Conservation (phyloP, 2,329 filamentous ascomycete species). For the Celoporthe dispersa region DNA sequence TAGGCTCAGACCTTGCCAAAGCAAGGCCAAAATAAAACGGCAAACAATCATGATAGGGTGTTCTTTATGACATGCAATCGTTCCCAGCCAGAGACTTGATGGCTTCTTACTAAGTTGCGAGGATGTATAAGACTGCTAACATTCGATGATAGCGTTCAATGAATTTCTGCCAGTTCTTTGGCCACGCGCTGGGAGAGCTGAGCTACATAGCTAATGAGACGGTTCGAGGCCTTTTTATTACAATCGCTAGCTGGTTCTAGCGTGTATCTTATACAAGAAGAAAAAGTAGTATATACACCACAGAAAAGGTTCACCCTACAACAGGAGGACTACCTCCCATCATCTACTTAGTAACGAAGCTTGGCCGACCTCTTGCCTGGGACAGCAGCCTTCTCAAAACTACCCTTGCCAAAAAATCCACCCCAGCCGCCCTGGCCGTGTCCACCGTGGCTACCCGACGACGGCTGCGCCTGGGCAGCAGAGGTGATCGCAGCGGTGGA, state of each 20-base stretch:
- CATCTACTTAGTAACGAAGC: background rate
- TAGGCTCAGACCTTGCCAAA: background rate
- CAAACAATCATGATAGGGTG: background rate
- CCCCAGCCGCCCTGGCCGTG: slow-evolving; percentile 14
- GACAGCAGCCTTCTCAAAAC: background rate
- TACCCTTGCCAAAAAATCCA: background rate
- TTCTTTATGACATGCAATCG: background rate
- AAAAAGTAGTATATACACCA: slow-evolving; percentile 12
- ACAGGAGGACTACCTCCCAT: background rate
- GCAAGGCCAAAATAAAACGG: background rate
- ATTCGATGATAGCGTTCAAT: too few relatives aligned
- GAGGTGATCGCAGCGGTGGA: slow-evolving; percentile 6
- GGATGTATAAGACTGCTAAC: too few relatives aligned
- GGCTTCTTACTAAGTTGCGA: too few relatives aligned
- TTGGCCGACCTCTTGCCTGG: slow-evolving; percentile 2
- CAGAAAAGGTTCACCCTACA: background rate
- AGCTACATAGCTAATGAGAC: background rate
- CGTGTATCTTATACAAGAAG: slow-evolving; percentile 1
- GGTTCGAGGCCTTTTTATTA: background rate
- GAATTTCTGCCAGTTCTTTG: too few relatives aligned
- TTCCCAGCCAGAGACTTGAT: background rate
- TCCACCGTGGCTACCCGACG: background rate
- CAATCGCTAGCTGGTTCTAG: slow-evolving; percentile 9
- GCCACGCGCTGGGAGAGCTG: too few relatives aligned
- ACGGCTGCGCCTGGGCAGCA: slow-evolving; percentile 12